Percentiles rank a stretch among this genome's conserved stretches.
phyloP scores from a whole-genome alignment of 179 eudicot species.

The Vitellaria paradoxa region DNA sequence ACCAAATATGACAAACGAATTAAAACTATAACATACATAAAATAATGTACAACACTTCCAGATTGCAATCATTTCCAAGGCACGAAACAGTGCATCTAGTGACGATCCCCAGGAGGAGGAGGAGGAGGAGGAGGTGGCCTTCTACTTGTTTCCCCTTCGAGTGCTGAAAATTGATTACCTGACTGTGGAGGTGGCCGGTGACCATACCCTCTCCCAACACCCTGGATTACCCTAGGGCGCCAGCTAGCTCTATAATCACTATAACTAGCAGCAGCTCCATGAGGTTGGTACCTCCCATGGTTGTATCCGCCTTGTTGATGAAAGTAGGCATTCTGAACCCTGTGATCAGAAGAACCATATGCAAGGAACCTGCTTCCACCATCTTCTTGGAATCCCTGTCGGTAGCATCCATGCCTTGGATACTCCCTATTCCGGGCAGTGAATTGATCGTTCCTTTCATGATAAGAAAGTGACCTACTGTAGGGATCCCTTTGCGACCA shows the following conservation, averaged over 20 bases:
- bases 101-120: constrained; percentile 29
- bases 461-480: constrained; percentile 25
- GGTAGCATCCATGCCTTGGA: constrained; percentile 36
- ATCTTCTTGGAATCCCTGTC: constrained; percentile 25
- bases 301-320: constrained; percentile 32
- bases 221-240: constrained; percentile 22
- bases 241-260: constrained; percentile 35
- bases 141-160: constrained; percentile 46
- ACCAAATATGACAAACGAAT: not conserved
- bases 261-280: constrained; percentile 41
- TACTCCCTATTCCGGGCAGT: constrained; percentile 14
- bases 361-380: constrained; percentile 24
- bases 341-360: constrained; percentile 20
- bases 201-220: constrained; percentile 37
- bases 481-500: constrained; percentile 25
- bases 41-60: not conserved
- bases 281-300: constrained; percentile 31
- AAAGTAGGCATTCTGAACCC: constrained; percentile 20
- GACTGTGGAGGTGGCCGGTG: constrained; percentile 28
- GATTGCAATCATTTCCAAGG: not conserved
- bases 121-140: constrained; percentile 34
- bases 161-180: constrained; percentile 57
- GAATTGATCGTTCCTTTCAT: constrained; percentile 26
- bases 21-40: not conserved
- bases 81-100: constrained; percentile 20